Base-by-base conservation (phyloP, 768 basidiomycete genomes). In the Termitomyces sp. region DNA sequence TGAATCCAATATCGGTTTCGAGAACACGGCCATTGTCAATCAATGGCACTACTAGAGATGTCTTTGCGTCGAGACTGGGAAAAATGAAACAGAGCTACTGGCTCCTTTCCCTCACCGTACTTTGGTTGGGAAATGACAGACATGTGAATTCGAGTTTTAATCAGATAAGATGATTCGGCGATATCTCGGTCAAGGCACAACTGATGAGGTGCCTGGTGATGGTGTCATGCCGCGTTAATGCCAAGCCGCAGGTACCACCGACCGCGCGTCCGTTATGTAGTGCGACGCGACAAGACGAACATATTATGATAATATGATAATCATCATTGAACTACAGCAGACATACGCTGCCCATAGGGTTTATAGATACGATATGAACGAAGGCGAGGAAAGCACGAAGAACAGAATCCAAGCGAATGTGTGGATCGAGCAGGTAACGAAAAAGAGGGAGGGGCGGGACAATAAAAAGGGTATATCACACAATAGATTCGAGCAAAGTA, bases 351-450 rank as follows among this genome's bases (percentile, higher is more conserved):
- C 63, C 65, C 65, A 68, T 70, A 65, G 58, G 57, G 54, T 11
- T 14, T 40, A 68, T 45, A 73, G 71, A 69, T 68, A 71, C 70
- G 68, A 67, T 61, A 60, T 52, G n/a, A 61, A 60, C 59, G 55
- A 66, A 48, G 54, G 64, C 47, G 57, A 57, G 47, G 60, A 62
- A 62, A 71, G 69, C 64, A 63, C 60, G 63, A 62, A 62, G 56
- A 26, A n/a, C 42, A 69, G 68, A 71, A 78, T 77, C 76, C 77
- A 77, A 84, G 81, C 71, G 81, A 83, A 69, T 71, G 81, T 71
- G 81, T 79, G 74, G 24, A 50, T 50, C 24, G 70, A 66, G 59
- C 69, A 71, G 45, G 54, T 53, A 62, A 58, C 62, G 58, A 64
- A 60, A 63, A 66, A n/a, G n/a, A n/a, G n/a, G n/a, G 61, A 61